Percentiles rank a stretch among this genome's conserved stretches.
Conservation (phyloP, 2,329 filamentous ascomycete genomes). For the Thelonectria blattea region DNA sequence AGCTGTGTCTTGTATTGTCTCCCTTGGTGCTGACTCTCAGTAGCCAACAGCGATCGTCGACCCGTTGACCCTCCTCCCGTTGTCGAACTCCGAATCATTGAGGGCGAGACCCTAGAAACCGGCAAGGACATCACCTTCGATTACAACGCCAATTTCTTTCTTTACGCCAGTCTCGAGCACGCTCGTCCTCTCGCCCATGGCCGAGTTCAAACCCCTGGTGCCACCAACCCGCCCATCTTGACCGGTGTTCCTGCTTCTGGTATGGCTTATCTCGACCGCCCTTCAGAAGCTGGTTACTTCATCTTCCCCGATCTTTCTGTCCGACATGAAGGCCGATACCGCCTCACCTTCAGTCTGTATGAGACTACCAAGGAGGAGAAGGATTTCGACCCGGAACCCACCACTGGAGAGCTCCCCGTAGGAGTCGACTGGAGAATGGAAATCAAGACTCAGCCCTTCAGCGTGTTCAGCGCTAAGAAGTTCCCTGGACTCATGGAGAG, state of each 20-base stretch:
- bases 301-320: slow-evolving; percentile 97
- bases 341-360: slow-evolving; percentile 90
- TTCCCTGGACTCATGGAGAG: slow-evolving; percentile 93
- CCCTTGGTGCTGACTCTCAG: slow-evolving; percentile 26
- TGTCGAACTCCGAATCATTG: slow-evolving; percentile 85
- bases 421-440: slow-evolving; percentile 84
- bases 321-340: slow-evolving; percentile 90
- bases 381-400: slow-evolving; percentile 69
- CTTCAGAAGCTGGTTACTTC: slow-evolving; percentile 83
- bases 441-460: slow-evolving; percentile 85
- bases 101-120: slow-evolving; percentile 67
- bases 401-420: slow-evolving; percentile 53
- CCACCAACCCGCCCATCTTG: slow-evolving; percentile 79
- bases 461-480: slow-evolving; percentile 96
- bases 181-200: slow-evolving; percentile 83
- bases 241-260: slow-evolving; percentile 95
- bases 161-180: slow-evolving; percentile 89
- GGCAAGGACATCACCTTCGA: slow-evolving; percentile 81
- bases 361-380: slow-evolving; percentile 88
- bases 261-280: slow-evolving; percentile 94
- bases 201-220: slow-evolving; percentile 70
- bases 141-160: slow-evolving; percentile 97
- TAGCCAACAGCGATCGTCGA: slow-evolving; percentile 70
- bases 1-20: background rate
- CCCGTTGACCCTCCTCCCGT: slow-evolving; percentile 95